phyloP scores from a whole-genome alignment of 2,329 filamentous ascomycete species.

The Aspergillus hiratsukae region DNA sequence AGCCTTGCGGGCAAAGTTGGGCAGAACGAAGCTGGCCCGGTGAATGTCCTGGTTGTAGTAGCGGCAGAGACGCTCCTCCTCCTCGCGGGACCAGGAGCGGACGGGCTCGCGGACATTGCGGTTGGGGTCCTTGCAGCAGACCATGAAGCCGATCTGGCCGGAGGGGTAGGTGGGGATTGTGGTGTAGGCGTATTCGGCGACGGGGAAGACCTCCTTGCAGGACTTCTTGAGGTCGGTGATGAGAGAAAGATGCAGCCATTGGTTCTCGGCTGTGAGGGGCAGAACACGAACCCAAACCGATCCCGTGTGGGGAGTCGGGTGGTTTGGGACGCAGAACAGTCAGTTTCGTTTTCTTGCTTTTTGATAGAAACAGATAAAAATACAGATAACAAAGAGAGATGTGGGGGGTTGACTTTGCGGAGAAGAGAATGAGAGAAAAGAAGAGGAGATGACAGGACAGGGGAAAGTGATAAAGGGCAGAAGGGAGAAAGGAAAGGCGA shows the following conservation, averaged over 20 bases:
- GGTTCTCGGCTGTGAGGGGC: constrained; percentile 75
- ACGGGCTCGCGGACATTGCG: constrained; percentile 81
- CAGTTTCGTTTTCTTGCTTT: constrained; percentile 16
- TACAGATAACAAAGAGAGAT: constrained; percentile 1
- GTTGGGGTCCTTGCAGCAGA: constrained; percentile 90
- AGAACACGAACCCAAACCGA: constrained; percentile 30
- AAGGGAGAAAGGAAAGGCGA: constrained; percentile 59
- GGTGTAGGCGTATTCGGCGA: constrained; percentile 95
- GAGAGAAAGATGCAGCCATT: constrained; percentile 94
- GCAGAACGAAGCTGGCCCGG: constrained; percentile 87
- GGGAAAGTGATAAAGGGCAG: constrained; percentile 13
- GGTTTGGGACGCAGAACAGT: constrained; percentile 24
- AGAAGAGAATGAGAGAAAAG: constrained; percentile 20
- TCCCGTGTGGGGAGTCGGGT: constrained; percentile 25
- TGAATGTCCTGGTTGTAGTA: constrained; percentile 99
- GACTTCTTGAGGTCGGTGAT: constrained; percentile 95
- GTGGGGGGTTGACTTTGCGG: constrained; percentile 1
- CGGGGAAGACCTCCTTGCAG: constrained; percentile 95
- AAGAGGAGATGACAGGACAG: constrained; percentile 62
- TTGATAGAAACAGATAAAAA: constrained; percentile 2
- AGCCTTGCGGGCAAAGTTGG: constrained; percentile 83
- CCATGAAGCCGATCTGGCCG: constrained; percentile 99
- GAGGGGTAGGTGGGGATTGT: constrained; percentile 99
- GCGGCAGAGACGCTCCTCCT: constrained; percentile 87
- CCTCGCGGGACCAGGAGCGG: constrained; percentile 74